Evolutionary conservation across 176 grass and related monocot species (phyloP).

Genomic region (Oryza nivara): DNA sequence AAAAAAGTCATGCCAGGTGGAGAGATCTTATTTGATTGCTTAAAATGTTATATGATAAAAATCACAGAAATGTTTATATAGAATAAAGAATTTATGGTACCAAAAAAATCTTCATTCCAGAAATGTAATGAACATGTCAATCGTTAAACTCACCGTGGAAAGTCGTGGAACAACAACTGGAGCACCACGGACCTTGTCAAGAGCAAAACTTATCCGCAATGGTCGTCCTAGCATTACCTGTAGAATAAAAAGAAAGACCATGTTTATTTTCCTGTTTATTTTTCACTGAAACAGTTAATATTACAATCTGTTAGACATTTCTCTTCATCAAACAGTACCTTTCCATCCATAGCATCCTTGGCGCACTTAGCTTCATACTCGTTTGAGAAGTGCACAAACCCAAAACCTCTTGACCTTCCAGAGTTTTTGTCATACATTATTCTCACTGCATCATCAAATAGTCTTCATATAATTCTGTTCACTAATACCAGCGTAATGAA

Average conservation of each 20-base stretch:
- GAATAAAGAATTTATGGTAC: slow-evolving; percentile 14
- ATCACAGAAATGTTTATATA: slow-evolving; percentile 16
- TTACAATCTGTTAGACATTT: slow-evolving; percentile 1
- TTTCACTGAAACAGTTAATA: not conserved
- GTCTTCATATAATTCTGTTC: slow-evolving; percentile 34
- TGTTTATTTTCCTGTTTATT: slow-evolving; percentile 34
- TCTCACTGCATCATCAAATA: slow-evolving; percentile 62
- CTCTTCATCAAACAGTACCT: slow-evolving; percentile 53
- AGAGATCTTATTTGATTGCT: not conserved
- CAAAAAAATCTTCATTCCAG: not conserved
- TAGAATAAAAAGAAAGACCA: slow-evolving; percentile 3
- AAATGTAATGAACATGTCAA: slow-evolving; percentile 14
- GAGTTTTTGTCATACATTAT: slow-evolving; percentile 93
- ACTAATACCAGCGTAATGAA: not conserved
- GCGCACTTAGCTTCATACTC: slow-evolving; percentile 78
- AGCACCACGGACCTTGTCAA: slow-evolving; percentile 69
- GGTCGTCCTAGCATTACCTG: slow-evolving; percentile 80
- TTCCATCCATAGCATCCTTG: slow-evolving; percentile 86
- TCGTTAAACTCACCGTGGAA: slow-evolving; percentile 45
- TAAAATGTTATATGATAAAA: slow-evolving; percentile 9
- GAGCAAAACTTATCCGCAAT: slow-evolving; percentile 85
- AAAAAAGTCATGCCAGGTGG: not conserved
- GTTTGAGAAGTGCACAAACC: slow-evolving; percentile 81
- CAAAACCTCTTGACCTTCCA: slow-evolving; percentile 92
- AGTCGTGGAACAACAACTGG: slow-evolving; percentile 72